Evolutionary conservation across 225 moss, liverwort and hornwort genomes (phyloP).

Genomic region (Rhytidiadelphus loreus): DNA sequence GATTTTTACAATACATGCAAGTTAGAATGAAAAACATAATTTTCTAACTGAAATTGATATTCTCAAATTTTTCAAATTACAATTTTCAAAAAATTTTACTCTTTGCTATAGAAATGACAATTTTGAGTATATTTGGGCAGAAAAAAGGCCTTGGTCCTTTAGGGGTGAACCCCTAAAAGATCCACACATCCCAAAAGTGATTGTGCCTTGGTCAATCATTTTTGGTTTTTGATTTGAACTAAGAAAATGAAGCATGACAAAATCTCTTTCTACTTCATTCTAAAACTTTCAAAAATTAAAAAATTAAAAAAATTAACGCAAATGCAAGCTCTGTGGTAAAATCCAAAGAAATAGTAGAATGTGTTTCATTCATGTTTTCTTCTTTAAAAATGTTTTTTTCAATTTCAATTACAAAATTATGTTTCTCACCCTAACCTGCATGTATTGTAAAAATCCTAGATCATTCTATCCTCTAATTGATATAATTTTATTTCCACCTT

Average conservation of each 20-base stretch:
- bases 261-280: no score
- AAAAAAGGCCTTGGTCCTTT: no score
- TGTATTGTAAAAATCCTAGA: not conserved
- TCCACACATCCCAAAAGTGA: fast-evolving
- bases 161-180: fast-evolving
- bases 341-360: not conserved
- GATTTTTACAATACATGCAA: not conserved
- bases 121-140: no score
- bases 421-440: fast-evolving
- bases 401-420: not conserved
- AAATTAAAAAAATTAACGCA: not conserved
- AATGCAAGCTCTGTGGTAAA: not conserved
- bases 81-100: no score
- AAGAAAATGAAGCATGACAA: not conserved
- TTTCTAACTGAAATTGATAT: not conserved
- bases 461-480: no score
- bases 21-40: not conserved
- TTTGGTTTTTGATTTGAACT: not conserved
- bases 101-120: no score
- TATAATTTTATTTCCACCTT: not conserved
- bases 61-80: no score
- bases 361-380: not conserved
- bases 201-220: not conserved
- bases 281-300: not conserved
- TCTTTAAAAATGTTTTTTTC: not conserved